phyloP scores from a whole-genome alignment of 2,329 filamentous ascomycete species.

The Stemphylium vesicarium region DNA sequence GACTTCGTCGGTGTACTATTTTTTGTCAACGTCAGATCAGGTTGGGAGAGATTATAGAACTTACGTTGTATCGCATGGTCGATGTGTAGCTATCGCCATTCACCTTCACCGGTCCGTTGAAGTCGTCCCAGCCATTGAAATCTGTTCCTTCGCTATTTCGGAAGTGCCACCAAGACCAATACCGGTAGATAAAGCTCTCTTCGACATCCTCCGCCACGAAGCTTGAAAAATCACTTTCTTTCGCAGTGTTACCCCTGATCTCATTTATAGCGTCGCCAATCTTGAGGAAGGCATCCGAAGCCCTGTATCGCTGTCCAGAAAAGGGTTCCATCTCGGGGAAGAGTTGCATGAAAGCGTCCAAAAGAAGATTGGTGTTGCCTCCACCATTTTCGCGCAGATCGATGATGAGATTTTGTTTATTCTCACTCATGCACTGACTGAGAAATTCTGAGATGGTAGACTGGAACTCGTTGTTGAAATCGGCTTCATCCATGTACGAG shows the following conservation, averaged over 20 bases:
- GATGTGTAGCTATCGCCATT: slow-evolving; percentile 49
- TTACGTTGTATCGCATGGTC: slow-evolving; percentile 42
- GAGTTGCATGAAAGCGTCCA: slow-evolving; percentile 57
- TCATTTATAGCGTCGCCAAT: slow-evolving; percentile 32
- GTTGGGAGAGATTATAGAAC: neutral
- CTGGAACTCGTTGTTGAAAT: slow-evolving; percentile 37
- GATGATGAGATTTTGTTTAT: slow-evolving; percentile 65
- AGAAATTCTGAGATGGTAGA: slow-evolving; percentile 52
- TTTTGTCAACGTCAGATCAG: slow-evolving; percentile 12
- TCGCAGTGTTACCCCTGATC: slow-evolving; percentile 22
- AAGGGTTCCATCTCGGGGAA: slow-evolving; percentile 56
- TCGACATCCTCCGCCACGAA: slow-evolving; percentile 12
- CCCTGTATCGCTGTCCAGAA: slow-evolving; percentile 33
- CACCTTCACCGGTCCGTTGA: slow-evolving; percentile 49
- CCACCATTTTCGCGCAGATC: slow-evolving; percentile 67
- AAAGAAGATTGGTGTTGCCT: slow-evolving; percentile 50
- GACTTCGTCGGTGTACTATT: slow-evolving; percentile 26
- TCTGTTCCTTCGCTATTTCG: slow-evolving; percentile 32
- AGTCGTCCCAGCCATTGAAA: slow-evolving; percentile 53
- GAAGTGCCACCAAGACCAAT: slow-evolving; percentile 35
- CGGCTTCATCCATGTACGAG: slow-evolving; percentile 13
- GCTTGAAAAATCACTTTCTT: slow-evolving; percentile 11
- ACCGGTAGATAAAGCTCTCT: slow-evolving; percentile 19
- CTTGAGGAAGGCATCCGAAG: slow-evolving; percentile 21
- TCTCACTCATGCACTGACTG: slow-evolving; percentile 49